Evolutionary conservation across 768 basidiomycete species (phyloP), one percentile per base, ranked within the genome.

Genomic region (Termitomyces sp.): DNA sequence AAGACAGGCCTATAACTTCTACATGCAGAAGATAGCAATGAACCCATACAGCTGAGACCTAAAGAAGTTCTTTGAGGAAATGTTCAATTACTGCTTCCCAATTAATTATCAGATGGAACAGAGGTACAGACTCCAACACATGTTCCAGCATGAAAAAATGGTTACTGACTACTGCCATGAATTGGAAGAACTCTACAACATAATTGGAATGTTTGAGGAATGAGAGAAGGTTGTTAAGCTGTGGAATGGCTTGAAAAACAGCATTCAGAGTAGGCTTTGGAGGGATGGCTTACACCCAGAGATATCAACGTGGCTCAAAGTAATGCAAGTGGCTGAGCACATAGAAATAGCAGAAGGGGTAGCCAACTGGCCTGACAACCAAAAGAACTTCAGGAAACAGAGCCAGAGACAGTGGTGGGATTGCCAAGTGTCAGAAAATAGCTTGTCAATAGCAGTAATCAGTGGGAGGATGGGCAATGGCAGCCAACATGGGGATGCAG

Each of bases 11-110:
- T 68, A 70, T 51, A 61, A 72, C 15, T 75, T 73, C 48, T 77
- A 75, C 48, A 63, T 65, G 1, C 60, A 66, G 31, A 63, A 68
- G 20, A 71, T 77, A 0, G 61, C 73, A 34, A 9, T 9, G 8
- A 34, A 34, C 8, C 33, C 33, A 9, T 34, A 34, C 12, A 9
- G 33, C 8, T 34, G 33, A 11, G 33, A 34, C 33, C 12, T 34
- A 34, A 36, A 61, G 9, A 22, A 65, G 1, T 76, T 76, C 58
- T 75, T 55, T n/a, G n/a, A n/a, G n/a, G n/a, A n/a, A n/a, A n/a
- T n/a, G n/a, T n/a, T n/a, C n/a, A 65, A 76, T 22, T 73, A 73
- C 24, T 75, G 75, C 33, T 77, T 77, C 63, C 75, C 75, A 0
- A 50, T 67, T 0, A 63, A 73, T 39, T 76, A 67, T 47, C 34